These are phyloP conservation scores for Millerozyma miso DNA, from an alignment of 805 yeast genomes.

Conservation along the genomic window DNA sequence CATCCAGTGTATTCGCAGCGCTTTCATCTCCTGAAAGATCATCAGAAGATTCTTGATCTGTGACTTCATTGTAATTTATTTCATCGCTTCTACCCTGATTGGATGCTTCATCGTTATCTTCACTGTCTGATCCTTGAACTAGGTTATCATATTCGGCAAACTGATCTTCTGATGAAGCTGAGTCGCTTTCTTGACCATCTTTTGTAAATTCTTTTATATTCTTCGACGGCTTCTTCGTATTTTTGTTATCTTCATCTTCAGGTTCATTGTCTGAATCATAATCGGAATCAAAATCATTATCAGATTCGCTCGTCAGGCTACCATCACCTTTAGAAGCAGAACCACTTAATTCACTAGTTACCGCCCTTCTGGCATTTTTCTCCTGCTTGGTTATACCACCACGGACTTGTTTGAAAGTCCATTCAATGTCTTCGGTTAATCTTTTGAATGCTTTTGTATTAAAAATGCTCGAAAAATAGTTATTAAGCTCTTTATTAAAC, in stretches of 20 bases:
- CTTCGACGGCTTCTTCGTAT: constrained; percentile 22
- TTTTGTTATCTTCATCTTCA: constrained; percentile 11
- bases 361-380: constrained; percentile 20
- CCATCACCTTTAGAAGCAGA: constrained; percentile 18
- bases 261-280: constrained; percentile 11
- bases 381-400: constrained; percentile 41
- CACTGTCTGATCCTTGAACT: constrained; percentile 44
- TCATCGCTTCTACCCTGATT: constrained; percentile 28
- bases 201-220: too few species aligned
- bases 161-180: constrained; percentile 14
- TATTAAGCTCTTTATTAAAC: constrained; percentile 37
- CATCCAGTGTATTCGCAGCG: constrained; percentile 14
- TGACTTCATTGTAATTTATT: constrained; percentile 53
- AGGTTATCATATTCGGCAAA: constrained; percentile 34
- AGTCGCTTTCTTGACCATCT: not conserved
- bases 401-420: constrained; percentile 45
- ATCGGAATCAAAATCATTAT: constrained; percentile 16
- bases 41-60: constrained; percentile 60
- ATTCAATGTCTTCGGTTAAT: constrained; percentile 34
- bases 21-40: constrained; percentile 15
- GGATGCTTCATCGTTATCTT: constrained; percentile 23
- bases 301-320: constrained; percentile 17
- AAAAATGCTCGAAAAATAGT: constrained; percentile 45
- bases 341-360: constrained; percentile 18
- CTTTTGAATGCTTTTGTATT: constrained; percentile 39